A percentile compares a stretch with the other conserved stretches of the same genome.
Evolutionary conservation across 192 early-diverging fungal genomes (phyloP).

Genomic region (Bifiguratus adelaidae): DNA sequence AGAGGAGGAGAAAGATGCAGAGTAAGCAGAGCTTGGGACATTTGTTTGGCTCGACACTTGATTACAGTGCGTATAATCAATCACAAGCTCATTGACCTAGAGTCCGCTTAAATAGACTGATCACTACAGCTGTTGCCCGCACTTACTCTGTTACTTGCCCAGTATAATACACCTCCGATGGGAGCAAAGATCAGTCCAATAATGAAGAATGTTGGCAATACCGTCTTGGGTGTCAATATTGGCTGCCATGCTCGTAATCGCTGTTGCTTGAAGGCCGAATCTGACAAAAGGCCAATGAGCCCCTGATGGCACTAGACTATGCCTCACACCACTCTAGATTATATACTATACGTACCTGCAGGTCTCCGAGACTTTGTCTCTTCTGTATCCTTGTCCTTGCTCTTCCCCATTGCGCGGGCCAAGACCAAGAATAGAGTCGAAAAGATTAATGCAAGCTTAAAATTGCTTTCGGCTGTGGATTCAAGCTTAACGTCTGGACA

Average conservation of each 20-base stretch:
- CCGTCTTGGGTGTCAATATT: constrained; percentile 91
- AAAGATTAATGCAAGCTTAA: too few species aligned
- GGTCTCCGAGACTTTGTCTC: neutral
- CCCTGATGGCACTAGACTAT: neutral
- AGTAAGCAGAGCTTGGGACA: constrained; percentile 8
- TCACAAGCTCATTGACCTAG: constrained; percentile 34
- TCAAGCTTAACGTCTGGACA: too few species aligned
- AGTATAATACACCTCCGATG: constrained; percentile 77
- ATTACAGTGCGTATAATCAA: constrained; percentile 31
- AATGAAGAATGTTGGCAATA: constrained; percentile 89
- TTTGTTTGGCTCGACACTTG: neutral
- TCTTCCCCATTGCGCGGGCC: too few species aligned
- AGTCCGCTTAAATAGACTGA: neutral
- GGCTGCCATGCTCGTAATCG: constrained; percentile 97
- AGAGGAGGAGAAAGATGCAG: constrained; percentile 11
- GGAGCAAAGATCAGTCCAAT: constrained; percentile 91
- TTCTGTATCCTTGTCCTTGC: neutral
- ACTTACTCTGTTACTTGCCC: constrained; percentile 67
- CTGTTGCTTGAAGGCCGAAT: constrained; percentile 96
- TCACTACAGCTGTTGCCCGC: constrained; percentile 3
- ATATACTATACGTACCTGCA: neutral
- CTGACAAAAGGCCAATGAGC: constrained; percentile 13
- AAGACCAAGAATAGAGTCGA: too few species aligned
- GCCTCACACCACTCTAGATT: neutral
- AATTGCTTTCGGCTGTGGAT: too few species aligned